Evolutionary conservation across 2,329 filamentous ascomycete species (phyloP).

Genomic region (Talaromyces sp.): DNA sequence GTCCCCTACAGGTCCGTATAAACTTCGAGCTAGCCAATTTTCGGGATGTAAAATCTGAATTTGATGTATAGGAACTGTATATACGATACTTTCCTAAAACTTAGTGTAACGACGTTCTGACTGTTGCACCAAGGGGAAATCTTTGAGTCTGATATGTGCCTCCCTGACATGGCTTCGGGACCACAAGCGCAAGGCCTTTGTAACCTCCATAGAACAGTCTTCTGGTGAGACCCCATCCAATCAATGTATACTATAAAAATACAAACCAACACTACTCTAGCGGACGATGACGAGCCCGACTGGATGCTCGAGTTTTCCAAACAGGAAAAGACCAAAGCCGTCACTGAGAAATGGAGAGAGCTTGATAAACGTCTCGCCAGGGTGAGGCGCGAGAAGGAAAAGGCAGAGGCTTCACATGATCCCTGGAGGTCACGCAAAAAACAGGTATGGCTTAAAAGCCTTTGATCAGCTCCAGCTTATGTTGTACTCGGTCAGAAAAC

Average conservation of each 20-base stretch:
- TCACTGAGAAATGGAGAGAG: constrained; percentile 64
- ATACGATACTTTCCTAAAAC: background rate
- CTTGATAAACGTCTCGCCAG: constrained; percentile 67
- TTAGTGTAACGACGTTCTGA: background rate
- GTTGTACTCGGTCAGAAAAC: constrained; percentile 22
- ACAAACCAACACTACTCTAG: background rate
- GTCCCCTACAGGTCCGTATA: constrained; percentile 73
- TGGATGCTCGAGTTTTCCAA: constrained; percentile 81
- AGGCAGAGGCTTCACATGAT: constrained; percentile 48
- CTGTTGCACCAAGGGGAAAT: constrained; percentile 63
- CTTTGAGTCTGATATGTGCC: constrained; percentile 82
- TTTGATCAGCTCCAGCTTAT: background rate
- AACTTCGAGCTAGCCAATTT: background rate
- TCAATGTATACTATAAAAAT: too few species aligned
- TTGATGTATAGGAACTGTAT: constrained; percentile 10
- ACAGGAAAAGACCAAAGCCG: constrained; percentile 62
- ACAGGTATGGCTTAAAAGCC: constrained; percentile 27
- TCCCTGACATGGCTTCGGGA: constrained; percentile 87
- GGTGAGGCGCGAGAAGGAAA: constrained; percentile 58
- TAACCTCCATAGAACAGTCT: constrained; percentile 49
- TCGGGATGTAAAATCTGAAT: background rate
- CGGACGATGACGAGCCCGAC: constrained; percentile 65
- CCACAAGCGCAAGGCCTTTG: constrained; percentile 61
- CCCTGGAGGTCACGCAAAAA: constrained; percentile 47
- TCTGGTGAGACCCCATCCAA: constrained; percentile 29